These are phyloP conservation scores for Mucor indicus DNA, from an alignment of 371 early-diverging fungal genomes.

Conservation along the genomic window DNA sequence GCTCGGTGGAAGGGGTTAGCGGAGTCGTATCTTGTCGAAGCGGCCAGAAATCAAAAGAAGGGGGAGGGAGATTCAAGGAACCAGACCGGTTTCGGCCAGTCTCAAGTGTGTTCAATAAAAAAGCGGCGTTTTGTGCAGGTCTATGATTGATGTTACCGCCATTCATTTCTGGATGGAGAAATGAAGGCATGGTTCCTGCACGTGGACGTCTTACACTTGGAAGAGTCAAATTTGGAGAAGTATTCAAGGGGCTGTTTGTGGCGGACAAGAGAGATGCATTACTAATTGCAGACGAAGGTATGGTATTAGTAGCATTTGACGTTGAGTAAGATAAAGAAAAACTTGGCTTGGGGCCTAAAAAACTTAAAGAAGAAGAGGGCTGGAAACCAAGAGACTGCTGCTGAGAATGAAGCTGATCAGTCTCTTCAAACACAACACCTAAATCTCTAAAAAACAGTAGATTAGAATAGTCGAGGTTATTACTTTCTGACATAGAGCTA, in stretches of 20 bases:
- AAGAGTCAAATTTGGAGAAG: conserved; percentile 1
- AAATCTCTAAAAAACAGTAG: conserved; percentile 23
- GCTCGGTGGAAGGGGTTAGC: conserved; percentile 48
- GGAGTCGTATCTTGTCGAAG: conserved; percentile 21
- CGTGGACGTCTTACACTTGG: conserved; percentile 54
- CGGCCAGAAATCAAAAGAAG: conserved; percentile 44
- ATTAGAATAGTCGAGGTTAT: background rate
- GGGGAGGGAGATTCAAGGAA: conserved; percentile 62
- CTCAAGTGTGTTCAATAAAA: background rate
- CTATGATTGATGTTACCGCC: no score
- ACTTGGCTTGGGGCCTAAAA: conserved; percentile 19
- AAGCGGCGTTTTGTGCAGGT: background rate
- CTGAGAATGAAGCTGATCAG: conserved; percentile 2
- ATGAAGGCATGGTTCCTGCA: conserved; percentile 76
- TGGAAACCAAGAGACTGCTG: conserved; percentile 5
- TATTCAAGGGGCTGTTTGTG: background rate
- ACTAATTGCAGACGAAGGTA: no score
- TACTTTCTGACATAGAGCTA: background rate
- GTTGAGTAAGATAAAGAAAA: conserved; percentile 9
- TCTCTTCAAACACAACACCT: conserved; percentile 35
- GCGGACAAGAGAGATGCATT: no score
- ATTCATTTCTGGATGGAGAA: conserved; percentile 9
- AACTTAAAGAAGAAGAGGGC: conserved; percentile 23
- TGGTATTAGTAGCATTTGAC: conserved; percentile 1
- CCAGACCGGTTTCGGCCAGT: conserved; percentile 49